Evolutionary conservation across 2,329 filamentous ascomycete genomes (phyloP).

Genomic region (Cladosporium austrohemisphaericum): DNA sequence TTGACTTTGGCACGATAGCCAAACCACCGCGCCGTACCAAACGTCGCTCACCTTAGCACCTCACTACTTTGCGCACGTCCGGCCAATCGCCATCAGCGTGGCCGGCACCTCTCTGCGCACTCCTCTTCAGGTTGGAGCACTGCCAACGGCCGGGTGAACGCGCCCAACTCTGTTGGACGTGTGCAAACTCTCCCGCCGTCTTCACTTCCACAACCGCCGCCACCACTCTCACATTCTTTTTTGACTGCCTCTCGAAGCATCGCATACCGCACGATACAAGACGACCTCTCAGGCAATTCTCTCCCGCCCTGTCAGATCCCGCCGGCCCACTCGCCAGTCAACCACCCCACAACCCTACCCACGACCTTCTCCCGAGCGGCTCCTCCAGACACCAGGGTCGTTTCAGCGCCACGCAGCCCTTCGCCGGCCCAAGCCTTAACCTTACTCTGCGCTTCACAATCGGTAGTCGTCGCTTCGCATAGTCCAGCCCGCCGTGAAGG

Average conservation of each 20-base stretch:
- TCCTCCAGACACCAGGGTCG: not conserved
- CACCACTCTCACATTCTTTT: not conserved
- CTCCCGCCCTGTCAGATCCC: not conserved
- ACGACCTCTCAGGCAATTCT: not conserved
- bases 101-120: not conserved
- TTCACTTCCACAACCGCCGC: not conserved
- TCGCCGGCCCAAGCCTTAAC: slow-evolving; percentile 10
- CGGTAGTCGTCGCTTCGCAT: not conserved
- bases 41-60: slow-evolving; percentile 4
- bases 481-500: not conserved
- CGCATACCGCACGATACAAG: too few species aligned
- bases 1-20: slow-evolving; percentile 1
- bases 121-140: slow-evolving; percentile 10
- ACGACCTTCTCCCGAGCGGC: not conserved
- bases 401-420: slow-evolving; percentile 6
- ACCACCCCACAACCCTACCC: slow-evolving; percentile 1
- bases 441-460: not conserved
- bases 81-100: not conserved
- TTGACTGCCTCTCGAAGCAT: not conserved
- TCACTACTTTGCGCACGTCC: not conserved
- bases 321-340: not conserved
- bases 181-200: not conserved
- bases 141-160: not conserved
- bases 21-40: not conserved
- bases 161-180: not conserved